Evolutionary conservation across 2,329 filamentous ascomycete species (phyloP).

Genomic region (Keithomyces neogunnii): DNA sequence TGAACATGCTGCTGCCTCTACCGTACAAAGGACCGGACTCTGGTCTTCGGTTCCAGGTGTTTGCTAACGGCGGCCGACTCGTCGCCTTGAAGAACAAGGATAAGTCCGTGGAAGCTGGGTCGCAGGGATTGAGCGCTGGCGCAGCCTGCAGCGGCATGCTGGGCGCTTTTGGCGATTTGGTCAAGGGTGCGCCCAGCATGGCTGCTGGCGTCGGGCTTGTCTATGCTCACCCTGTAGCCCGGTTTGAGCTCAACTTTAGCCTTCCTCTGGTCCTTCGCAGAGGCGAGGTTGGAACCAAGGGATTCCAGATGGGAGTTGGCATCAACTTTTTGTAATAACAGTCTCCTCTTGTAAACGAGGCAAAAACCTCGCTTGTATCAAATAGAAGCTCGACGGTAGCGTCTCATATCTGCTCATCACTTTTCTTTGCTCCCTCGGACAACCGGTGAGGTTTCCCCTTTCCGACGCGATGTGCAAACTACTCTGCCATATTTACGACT

Average conservation of each 20-base stretch:
- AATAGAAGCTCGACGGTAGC: too few relatives aligned
- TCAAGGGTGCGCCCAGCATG: slow-evolving; percentile 70
- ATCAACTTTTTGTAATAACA: slow-evolving; percentile 76
- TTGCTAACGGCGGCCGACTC: slow-evolving; percentile 82
- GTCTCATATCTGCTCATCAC: too few relatives aligned
- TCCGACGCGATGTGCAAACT: too few relatives aligned
- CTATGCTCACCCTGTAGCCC: slow-evolving; percentile 86
- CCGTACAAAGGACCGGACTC: slow-evolving; percentile 75
- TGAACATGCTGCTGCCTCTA: slow-evolving; percentile 77
- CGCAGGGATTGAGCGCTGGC: slow-evolving; percentile 25
- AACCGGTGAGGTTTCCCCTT: too few relatives aligned
- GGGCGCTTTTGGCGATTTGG: slow-evolving; percentile 59
- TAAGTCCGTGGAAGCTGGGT: slow-evolving; percentile 33
- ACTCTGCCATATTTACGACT: too few relatives aligned
- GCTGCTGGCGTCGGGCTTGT: slow-evolving; percentile 85
- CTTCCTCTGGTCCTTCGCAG: slow-evolving; percentile 73
- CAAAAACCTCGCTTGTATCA: background rate
- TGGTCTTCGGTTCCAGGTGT: slow-evolving; percentile 79
- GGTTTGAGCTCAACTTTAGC: slow-evolving; percentile 95
- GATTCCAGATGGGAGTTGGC: slow-evolving; percentile 88
- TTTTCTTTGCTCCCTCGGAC: too few relatives aligned
- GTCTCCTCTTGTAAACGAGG: background rate
- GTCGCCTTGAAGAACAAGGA: slow-evolving; percentile 61
- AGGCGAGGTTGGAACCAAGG: slow-evolving; percentile 84
- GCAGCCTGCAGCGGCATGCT: slow-evolving; percentile 46